Percentiles rank a stretch among this genome's conserved stretches.
These are phyloP conservation scores for Edaphochlamys debaryana DNA, from an alignment of 139 green algal genomes.

Conservation along the genomic window DNA sequence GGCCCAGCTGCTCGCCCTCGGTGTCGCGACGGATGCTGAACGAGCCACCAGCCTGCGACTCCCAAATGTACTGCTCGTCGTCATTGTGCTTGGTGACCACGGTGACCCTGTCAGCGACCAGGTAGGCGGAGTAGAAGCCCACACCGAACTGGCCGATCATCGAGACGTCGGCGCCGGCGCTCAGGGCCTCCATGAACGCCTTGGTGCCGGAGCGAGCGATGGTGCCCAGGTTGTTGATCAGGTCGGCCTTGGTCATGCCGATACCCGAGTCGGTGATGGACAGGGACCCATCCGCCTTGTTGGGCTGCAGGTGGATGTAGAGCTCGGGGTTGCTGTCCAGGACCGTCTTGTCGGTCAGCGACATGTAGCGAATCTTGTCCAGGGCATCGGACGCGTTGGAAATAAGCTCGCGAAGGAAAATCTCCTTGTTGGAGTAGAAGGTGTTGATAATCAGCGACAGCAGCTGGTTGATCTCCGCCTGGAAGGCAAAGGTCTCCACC, in stretches of 20 bases:
- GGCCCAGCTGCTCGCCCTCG: constrained; percentile 84
- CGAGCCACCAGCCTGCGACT: constrained; percentile 97
- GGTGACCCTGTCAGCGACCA: constrained; percentile 94
- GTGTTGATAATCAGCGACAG: constrained; percentile 99
- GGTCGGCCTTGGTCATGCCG: constrained; percentile 97
- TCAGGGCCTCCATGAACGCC: constrained; percentile 99
- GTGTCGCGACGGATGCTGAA: constrained; percentile 97
- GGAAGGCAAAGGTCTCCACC: constrained; percentile 61
- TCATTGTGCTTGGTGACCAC: constrained; percentile 99
- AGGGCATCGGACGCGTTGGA: constrained; percentile 95
- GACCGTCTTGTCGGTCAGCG: constrained; percentile 97
- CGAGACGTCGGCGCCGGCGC: constrained; percentile 96
- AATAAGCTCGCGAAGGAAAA: constrained; percentile 97
- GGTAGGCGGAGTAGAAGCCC: constrained; percentile 99
- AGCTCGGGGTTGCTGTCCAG: constrained; percentile 94
- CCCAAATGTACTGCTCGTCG: constrained; percentile 99
- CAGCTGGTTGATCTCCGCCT: constrained; percentile 99
- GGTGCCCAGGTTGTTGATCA: constrained; percentile 99
- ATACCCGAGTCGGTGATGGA: constrained; percentile 96
- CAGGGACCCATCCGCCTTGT: constrained; percentile 98
- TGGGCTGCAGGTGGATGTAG: constrained; percentile 95
- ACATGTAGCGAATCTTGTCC: constrained; percentile 99
- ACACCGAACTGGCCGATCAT: constrained; percentile 99
- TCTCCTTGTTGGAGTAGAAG: constrained; percentile 97
- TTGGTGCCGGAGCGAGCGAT: constrained; percentile 99